Base-by-base conservation (phyloP, 202 grass and related monocot species). In the Carex arenaria region DNA sequence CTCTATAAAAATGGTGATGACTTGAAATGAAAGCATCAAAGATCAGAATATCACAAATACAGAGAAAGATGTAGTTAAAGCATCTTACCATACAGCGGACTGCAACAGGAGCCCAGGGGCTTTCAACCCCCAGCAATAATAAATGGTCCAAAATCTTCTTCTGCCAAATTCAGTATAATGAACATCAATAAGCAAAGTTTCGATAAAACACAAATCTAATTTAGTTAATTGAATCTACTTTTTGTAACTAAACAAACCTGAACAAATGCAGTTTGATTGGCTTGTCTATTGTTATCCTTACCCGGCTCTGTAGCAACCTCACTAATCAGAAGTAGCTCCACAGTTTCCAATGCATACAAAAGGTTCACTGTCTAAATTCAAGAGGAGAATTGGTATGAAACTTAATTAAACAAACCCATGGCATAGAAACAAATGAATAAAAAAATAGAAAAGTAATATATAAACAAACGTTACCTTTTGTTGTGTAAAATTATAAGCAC, bases 401-500 rank as follows among this genome's bases (percentile, higher is more conserved):
- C 51, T 19, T 38, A 59, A 57, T 6, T 31, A 54, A 75, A 32
- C 30, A 55, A 52, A 31, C 62, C 61, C 85, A 72, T 26, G 34
- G 43, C 34, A 69, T 82, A 66, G 67, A 79, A 74, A 68, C 67
- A 34, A 8, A 65, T 63, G 5, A 87, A 83, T 79, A 55, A 3
- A 83, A 70, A 83, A 17, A 32, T 14, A 85, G 54, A n/a, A 77
- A 34, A 53, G 14, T 77, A 57, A 28, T 56, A 12, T 38, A 20
- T 38, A 11, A 38, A 36, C n/a, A 31, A 36, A 59, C 31, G 43
- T 20, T 92, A 99, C 96, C 93, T 99, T 99, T 64, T 99, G 93
- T 85, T 99, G 96, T 60, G 96, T 99, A 87, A 99, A 99, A 88
- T 99, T 99, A 83, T 96, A 99, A 72, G 96, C 91, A 84, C 88